Conservation (phyloP, 768 basidiomycete species). For the Termitomyces sp. region DNA sequence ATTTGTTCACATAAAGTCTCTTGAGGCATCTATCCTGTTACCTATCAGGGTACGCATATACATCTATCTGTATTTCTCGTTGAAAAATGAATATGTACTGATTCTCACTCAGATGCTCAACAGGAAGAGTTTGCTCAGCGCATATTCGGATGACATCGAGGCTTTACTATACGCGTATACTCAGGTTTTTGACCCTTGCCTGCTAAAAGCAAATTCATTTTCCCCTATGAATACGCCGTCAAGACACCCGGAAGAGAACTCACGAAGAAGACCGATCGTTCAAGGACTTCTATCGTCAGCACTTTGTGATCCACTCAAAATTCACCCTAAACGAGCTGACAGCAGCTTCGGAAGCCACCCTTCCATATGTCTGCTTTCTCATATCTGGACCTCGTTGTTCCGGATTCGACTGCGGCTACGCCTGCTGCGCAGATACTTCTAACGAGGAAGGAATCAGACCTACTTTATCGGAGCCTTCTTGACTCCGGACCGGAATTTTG, state of each 20-base stretch:
- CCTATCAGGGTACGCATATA: neutral
- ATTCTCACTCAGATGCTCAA: neutral
- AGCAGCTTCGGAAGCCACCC: no score
- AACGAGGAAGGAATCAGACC: neutral
- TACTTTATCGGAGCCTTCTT: no score
- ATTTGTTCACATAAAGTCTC: neutral
- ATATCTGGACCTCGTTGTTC: neutral
- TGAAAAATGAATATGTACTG: neutral
- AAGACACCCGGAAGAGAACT: neutral
- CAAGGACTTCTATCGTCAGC: neutral
- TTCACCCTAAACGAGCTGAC: neutral
- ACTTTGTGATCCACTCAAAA: neutral
- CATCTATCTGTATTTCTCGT: neutral
- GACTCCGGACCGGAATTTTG: neutral
- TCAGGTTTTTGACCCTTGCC: neutral
- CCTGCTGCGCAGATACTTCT: neutral
- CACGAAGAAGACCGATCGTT: no score
- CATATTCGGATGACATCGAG: neutral
- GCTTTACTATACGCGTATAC: neutral
- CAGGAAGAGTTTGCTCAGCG: neutral
- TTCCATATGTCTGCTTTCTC: no score
- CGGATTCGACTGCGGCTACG: neutral
- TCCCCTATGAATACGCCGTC: neutral
- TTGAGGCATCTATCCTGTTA: neutral
- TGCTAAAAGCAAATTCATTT: no score